Base-by-base conservation (phyloP, 768 basidiomycete genomes). In the Crassisporium funariophilum region DNA sequence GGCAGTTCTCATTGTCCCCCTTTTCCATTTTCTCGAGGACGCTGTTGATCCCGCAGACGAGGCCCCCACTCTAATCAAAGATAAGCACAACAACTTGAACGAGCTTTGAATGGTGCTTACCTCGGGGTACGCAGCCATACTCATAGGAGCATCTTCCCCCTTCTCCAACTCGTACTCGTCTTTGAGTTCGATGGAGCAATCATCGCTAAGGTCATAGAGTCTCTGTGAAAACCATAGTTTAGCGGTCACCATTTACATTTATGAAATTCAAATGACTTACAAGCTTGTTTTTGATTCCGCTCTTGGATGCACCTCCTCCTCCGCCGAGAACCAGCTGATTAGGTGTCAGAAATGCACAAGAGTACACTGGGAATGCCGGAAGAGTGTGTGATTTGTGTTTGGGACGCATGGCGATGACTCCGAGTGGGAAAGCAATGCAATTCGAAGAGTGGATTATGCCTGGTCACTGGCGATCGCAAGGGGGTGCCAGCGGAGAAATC, bases 101-200 rank as follows among this genome's bases (percentile, higher is more conserved):
- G 11, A 39, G 13, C 34, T 17, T 33, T 15, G 22, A 15, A 52
- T 31, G 29, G n/a, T 31, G 5, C 68, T 50, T 64, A 88, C 90
- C 68, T 81, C 64, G 7, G 72, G 65, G 61, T 87, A 69, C 10
- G 81, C 78, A 13, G 86, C 84, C 76, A 98, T 85, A 63, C 93
- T 95, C 91, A 94, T 98, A n/a, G 97, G 95, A 4, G 88, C 89
- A 67, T 98, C 97, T 62, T 95, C 95, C 25, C 83, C 87, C 22
- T 66, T 77, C 44, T 81, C 85, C 10, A 99, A 76, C 57, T 91
- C 82, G 38, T 84, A 73, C 63, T 97, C 92, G 55, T 79, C 66
- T 19, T 84, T 61, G 1, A 82, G 67, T 23, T 80, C 69, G 9
- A 92, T 62, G 13, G 71, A 66, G 48, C 79, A 75, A 33, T 79